Evolutionary conservation across 305 asterid species (phyloP), one percentile per base, ranked within the genome.

Genomic region (Petunia hybrid): DNA sequence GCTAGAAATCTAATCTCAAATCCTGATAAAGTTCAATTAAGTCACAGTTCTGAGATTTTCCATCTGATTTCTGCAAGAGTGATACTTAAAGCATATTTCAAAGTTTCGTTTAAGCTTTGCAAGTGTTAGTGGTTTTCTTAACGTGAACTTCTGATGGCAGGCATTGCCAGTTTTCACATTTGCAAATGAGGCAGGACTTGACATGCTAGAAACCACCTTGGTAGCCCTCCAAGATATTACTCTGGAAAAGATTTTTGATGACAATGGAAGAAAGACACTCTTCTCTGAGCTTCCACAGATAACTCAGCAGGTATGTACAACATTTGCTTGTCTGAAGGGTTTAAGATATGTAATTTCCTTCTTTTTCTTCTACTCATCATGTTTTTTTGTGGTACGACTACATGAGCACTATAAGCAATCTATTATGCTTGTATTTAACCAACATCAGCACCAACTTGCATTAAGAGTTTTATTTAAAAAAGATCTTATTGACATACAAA

Each of bases 171-270:
- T 90, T 65, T 92, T 97, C 89, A 92, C 95, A 2, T 97, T 97
- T 12, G 97, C 98, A 4, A 97, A 97, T 73, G 98, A 97, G 86
- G 97, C 94, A 0, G 99, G 99, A 53, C 97, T 97, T 51, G 98
- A 94, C 82, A 94, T 97, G 98, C 98, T 97, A 0, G 99, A 94
- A 90, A 96, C 99, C 12, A 94, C 98, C 59, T 80, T 93, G 80
- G 91, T 93, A 39, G 92, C 98, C 14, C 98, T 96, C 36, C 98
- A 93, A 80, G 99, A 96, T 88, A 91, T 94, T 48, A 90, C 95
- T 2, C 94, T 94, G 2, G 97, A 97, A 77, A 93, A 94, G 85
- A 90, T 94, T 7, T 92, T 97, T 70, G 89, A 93, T 40, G 97
- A 93, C 76, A 87, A 88, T 22, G 99, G 99, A 56, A 86, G 88